phyloP scores from a whole-genome alignment of 305 asterid species.

The Solanum hybrid region DNA sequence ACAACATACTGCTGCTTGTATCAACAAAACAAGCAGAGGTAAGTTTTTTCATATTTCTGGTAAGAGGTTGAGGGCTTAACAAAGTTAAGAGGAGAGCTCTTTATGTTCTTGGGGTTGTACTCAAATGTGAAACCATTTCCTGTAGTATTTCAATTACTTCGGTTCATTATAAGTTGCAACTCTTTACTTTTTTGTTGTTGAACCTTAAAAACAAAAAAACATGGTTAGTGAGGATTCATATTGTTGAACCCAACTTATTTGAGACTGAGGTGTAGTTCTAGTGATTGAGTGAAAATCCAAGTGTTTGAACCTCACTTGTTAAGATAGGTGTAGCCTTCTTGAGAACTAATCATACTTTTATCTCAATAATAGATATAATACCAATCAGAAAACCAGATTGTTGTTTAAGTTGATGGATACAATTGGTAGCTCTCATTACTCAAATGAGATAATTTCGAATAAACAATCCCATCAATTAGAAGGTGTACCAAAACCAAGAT shows the following conservation, averaged over 20 bases:
- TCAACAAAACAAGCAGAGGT: not conserved
- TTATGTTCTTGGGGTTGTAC: not conserved
- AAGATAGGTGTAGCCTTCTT: not conserved
- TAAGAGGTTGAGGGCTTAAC: not conserved
- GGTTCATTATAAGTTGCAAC: not conserved
- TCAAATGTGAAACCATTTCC: not conserved
- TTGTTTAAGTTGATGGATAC: not conserved
- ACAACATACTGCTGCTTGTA: not conserved
- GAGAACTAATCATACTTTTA: not conserved
- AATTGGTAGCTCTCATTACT: not conserved
- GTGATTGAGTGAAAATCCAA: not conserved
- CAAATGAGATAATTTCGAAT: not conserved
- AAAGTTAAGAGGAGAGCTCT: not conserved
- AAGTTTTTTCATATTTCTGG: not conserved
- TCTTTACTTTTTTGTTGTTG: not conserved
- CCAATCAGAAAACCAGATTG: not conserved
- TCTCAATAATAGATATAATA: not conserved
- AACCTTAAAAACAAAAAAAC: not conserved
- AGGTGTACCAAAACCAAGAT: not conserved
- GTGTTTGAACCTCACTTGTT: not conserved
- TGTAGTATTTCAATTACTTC: not conserved
- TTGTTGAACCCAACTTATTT: not conserved
- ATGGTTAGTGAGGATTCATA: not conserved
- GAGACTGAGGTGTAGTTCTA: not conserved
- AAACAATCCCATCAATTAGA: not conserved